Evolutionary conservation across 495 filamentous ascomycete species (phyloP).

Genomic region (Penicillium robsamsonii): DNA sequence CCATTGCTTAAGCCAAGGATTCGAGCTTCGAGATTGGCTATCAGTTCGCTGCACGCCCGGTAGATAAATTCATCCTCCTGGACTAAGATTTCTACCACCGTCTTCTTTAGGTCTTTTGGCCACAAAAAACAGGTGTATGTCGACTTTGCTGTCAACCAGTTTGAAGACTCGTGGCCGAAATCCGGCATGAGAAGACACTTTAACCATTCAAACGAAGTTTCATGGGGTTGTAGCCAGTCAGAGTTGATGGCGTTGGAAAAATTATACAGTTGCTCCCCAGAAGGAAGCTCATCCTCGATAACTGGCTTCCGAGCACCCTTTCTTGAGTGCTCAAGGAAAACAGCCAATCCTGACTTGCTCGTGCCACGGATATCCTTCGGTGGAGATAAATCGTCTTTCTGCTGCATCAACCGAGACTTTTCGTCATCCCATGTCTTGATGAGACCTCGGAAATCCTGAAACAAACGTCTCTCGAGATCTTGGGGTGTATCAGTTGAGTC

Average conservation of each 20-base stretch:
- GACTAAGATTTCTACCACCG: conserved; percentile 65
- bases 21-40: conserved; percentile 35
- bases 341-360: conserved; percentile 60
- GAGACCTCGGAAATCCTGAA: conserved; percentile 53
- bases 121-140: conserved; percentile 66
- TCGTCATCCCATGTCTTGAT: conserved; percentile 59
- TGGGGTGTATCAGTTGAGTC: conserved; percentile 19
- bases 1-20: conserved; percentile 28
- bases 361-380: conserved; percentile 44
- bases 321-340: conserved; percentile 78
- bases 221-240: conserved; percentile 57
- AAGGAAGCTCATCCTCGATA: conserved; percentile 53
- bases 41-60: conserved; percentile 45
- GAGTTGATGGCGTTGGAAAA: conserved; percentile 57
- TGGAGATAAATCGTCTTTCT: conserved; percentile 53
- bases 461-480: conserved; percentile 32
- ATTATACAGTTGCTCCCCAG: conserved; percentile 52
- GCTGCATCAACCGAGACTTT: conserved; percentile 54
- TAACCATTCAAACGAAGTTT: conserved; percentile 65
- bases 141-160: conserved; percentile 36
- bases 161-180: conserved; percentile 23
- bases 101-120: conserved; percentile 69
- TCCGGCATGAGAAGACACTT: conserved; percentile 52
- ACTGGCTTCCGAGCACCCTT: conserved; percentile 52
- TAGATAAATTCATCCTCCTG: conserved; percentile 68